Conservation (phyloP, 225 moss, liverwort and hornwort genomes). For the Physcomitrellopsis africana region DNA sequence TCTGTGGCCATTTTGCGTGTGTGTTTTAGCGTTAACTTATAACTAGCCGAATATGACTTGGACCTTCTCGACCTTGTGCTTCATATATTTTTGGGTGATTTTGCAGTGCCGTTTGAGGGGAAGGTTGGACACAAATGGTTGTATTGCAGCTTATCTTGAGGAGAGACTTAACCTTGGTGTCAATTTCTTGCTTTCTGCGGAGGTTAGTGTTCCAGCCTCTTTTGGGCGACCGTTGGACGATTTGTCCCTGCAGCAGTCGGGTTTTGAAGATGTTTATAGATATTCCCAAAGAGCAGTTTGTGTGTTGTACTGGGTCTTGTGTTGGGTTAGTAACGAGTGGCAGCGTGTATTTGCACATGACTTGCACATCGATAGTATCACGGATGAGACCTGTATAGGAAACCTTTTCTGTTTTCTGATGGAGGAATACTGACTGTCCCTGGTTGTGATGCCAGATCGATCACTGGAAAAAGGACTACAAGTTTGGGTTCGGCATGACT, state of each 20-base stretch:
- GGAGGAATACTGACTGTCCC: constrained; percentile 2
- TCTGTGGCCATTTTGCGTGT: neutral
- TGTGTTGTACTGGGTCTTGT: neutral
- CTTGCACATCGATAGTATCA: neutral
- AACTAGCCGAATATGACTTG: constrained; percentile 1
- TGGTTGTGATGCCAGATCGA: constrained; percentile 73
- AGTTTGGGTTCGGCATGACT: constrained; percentile 99
- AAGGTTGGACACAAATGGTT: constrained; percentile 98
- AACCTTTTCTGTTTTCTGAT: neutral
- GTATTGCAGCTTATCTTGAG: constrained; percentile 97
- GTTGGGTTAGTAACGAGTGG: constrained; percentile 7
- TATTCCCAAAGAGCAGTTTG: neutral
- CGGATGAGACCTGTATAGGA: neutral
- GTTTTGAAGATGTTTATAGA: neutral
- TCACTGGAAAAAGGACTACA: constrained; percentile 99
- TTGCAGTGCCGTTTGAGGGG: constrained; percentile 97
- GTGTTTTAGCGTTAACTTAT: neutral
- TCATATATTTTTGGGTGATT: neutral
- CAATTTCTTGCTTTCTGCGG: constrained; percentile 95
- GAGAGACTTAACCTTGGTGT: constrained; percentile 97
- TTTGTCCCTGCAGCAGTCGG: neutral
- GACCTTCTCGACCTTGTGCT: neutral
- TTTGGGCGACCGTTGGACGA: neutral
- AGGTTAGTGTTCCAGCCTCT: constrained; percentile 54
- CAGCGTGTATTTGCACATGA: neutral